Evolutionary conservation across 2,329 filamentous ascomycete species (phyloP), one percentile per base, ranked within the genome.

Genomic region (Neospermospora avenae): DNA sequence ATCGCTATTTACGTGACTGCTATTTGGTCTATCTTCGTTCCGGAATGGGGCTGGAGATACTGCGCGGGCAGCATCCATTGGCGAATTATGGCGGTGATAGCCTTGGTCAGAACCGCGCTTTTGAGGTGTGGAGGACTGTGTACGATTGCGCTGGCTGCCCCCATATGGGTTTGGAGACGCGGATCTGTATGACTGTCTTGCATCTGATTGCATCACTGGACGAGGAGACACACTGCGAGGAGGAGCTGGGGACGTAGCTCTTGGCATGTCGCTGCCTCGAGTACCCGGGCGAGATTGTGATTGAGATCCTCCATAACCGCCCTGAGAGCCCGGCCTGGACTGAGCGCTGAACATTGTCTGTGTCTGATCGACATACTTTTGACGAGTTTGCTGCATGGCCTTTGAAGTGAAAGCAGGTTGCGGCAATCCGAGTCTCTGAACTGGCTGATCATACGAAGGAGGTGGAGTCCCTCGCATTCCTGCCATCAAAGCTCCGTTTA

Each of bases 321-420:
- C 58, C 56, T 67, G 69, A 13, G 71, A 71, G 14, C 70, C 71
- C 16, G 70, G 68, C 55, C 70, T 68, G 54, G 55, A 65, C 64
- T 67, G 72, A 18, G 68, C 60, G 54, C 63, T 80, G 74, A 96
- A 95, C 78, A 97, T 87, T 70, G 83, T 91, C 45, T 91, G 84
- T 2, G 90, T 91, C 74, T 97, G 90, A 48, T 87, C 85, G 22
- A 89, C 85, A 70, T 93, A 97, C 74, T 92, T 92, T 69, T 96
- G 89, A 0, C 92, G 95, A 3, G 93, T 91, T 74, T 96, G 90
- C 71, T 96, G 91, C 96, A 99, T 99, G 51, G 95, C 91, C 64
- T 89, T 90, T 3, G 91, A 90, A 0, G 96, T 99, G 62, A 96
- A 91, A 1, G 95, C 95, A 2, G 93, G 92, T 60, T 93, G 88